Evolutionary conservation across 192 early-diverging fungal genomes (phyloP).

Genomic region (Podila epicladia): DNA sequence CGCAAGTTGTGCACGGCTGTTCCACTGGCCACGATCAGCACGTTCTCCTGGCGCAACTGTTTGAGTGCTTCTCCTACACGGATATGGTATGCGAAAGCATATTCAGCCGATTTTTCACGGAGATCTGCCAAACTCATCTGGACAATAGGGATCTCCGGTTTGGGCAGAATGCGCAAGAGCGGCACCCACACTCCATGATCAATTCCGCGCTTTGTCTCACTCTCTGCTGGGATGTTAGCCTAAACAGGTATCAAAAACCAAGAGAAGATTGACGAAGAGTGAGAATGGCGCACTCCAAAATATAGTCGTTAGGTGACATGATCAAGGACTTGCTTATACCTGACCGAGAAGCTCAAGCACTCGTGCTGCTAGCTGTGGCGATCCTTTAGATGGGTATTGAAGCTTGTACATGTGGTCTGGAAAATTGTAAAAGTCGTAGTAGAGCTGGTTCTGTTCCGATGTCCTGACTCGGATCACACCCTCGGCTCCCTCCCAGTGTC

Average conservation of each 20-base stretch:
- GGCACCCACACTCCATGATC: constrained; percentile 82
- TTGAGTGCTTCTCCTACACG: constrained; percentile 61
- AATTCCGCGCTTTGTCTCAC: constrained; percentile 63
- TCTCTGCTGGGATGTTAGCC: constrained; percentile 55
- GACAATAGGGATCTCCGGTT: constrained; percentile 67
- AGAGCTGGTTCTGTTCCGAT: constrained; percentile 59
- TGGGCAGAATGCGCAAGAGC: constrained; percentile 67
- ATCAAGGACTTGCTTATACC: constrained; percentile 7
- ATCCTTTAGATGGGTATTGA: constrained; percentile 65
- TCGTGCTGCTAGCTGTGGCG: constrained; percentile 58
- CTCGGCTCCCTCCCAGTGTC: constrained; percentile 69
- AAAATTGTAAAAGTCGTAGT: constrained; percentile 78
- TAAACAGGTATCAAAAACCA: constrained; percentile 8
- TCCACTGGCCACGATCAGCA: constrained; percentile 74
- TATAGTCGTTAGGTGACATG: not conserved
- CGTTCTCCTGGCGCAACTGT: constrained; percentile 60
- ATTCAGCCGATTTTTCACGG: constrained; percentile 42
- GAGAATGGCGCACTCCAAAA: not conserved
- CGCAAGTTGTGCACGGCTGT: constrained; percentile 74
- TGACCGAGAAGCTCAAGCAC: constrained; percentile 61
- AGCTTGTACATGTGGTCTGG: constrained; percentile 65
- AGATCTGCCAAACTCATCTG: constrained; percentile 68
- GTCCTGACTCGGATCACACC: constrained; percentile 48
- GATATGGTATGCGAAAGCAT: constrained; percentile 64
- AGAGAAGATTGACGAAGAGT: too few species aligned